These are phyloP conservation scores for Lentinus brumalis DNA, from an alignment of 768 basidiomycete genomes.

Conservation along the genomic window DNA sequence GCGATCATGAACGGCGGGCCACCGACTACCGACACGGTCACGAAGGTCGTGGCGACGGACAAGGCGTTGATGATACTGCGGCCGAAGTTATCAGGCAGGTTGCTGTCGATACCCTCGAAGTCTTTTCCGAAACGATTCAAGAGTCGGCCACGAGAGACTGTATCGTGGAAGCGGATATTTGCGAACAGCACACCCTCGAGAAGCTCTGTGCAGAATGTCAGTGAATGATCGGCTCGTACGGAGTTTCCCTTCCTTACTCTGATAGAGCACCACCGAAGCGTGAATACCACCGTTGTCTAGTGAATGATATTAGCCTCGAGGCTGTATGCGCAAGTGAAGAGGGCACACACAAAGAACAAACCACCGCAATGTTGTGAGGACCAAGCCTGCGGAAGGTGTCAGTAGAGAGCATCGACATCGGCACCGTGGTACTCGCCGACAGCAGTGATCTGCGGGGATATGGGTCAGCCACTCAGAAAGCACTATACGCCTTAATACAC, in stretches of 20 bases:
- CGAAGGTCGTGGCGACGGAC: conserved; percentile 69
- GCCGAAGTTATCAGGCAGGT: conserved; percentile 82
- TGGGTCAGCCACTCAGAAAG: not conserved
- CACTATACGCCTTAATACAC: conserved; percentile 22
- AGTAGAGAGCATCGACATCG: not conserved
- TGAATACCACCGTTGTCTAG: conserved; percentile 67
- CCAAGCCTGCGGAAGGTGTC: conserved; percentile 42
- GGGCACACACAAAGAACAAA: conserved; percentile 65
- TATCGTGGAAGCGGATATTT: conserved; percentile 91
- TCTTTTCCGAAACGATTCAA: conserved; percentile 90
- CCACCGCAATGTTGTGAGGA: conserved; percentile 63
- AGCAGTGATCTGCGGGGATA: conserved; percentile 40
- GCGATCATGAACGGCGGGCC: conserved; percentile 74
- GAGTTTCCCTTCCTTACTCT: conserved; percentile 42
- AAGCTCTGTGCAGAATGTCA: conserved; percentile 42
- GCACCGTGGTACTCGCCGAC: conserved; percentile 30
- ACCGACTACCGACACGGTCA: conserved; percentile 78
- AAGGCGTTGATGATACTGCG: conserved; percentile 72
- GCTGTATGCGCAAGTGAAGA: not conserved
- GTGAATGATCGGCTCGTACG: conserved; percentile 2
- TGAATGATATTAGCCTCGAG: conserved; percentile 10
- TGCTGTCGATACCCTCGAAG: conserved; percentile 86
- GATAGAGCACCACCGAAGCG: conserved; percentile 77
- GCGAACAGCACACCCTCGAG: conserved; percentile 85
- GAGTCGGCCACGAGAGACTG: conserved; percentile 80